A percentile compares a stretch with the other conserved stretches of the same genome.
These are phyloP conservation scores for Mycena capillaripes DNA, from an alignment of 768 basidiomycete genomes.

Conservation along the genomic window DNA sequence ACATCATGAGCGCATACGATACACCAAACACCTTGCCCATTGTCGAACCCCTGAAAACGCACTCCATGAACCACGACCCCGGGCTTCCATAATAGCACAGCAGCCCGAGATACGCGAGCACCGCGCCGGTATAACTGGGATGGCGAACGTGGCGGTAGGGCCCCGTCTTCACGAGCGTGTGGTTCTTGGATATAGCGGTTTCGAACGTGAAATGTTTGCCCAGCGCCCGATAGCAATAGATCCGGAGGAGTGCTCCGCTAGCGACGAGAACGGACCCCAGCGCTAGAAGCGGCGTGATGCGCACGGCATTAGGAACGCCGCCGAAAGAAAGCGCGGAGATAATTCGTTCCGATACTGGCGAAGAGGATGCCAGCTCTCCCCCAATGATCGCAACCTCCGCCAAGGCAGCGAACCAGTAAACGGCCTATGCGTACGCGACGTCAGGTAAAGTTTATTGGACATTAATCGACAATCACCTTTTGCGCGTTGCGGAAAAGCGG, in stretches of 20 bases:
- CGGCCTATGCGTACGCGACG: neutral
- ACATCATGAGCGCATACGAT: neutral
- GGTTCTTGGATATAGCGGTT: constrained; percentile 39
- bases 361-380: neutral
- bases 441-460: neutral
- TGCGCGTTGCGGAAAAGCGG: constrained; percentile 10
- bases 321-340: neutral
- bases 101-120: constrained; percentile 14
- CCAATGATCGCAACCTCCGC: neutral
- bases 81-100: constrained; percentile 10
- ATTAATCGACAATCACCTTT: neutral
- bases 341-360: neutral
- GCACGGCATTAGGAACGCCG: neutral
- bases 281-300: neutral
- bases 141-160: constrained; percentile 46
- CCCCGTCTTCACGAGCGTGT: constrained; percentile 43
- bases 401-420: neutral
- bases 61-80: constrained; percentile 25
- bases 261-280: constrained; percentile 8
- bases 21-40: neutral
- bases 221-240: constrained; percentile 27
- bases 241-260: constrained; percentile 7
- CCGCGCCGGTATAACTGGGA: constrained; percentile 43
- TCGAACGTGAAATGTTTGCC: constrained; percentile 46
- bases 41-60: constrained; percentile 7